phyloP scores from a whole-genome alignment of 352 stramenopile genomes.

The Pythium scleroteichum region DNA sequence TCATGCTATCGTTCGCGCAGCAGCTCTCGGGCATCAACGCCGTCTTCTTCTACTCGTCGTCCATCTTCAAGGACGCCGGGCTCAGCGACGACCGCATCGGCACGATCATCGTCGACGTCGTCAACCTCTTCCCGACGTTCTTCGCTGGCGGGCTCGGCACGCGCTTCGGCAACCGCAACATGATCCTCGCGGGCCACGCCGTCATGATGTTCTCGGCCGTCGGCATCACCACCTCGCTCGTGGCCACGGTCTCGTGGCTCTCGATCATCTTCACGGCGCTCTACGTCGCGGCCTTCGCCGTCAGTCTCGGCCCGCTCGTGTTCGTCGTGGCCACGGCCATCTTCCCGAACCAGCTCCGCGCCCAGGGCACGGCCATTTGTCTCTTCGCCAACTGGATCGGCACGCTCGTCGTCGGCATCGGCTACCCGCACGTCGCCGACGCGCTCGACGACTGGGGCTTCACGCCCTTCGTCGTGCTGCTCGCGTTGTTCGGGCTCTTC shows the following conservation, averaged over 20 bases:
- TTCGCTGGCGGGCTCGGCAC: slow-evolving; percentile 39
- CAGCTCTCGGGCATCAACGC: slow-evolving; percentile 71
- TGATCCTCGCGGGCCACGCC: slow-evolving; percentile 45
- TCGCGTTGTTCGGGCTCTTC: slow-evolving; percentile 18
- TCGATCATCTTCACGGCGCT: slow-evolving; percentile 52
- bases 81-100: slow-evolving; percentile 57
- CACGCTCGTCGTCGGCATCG: slow-evolving; percentile 57
- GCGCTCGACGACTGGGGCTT: slow-evolving; percentile 45
- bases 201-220: slow-evolving; percentile 37
- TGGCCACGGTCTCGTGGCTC: slow-evolving; percentile 38
- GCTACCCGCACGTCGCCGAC: slow-evolving; percentile 55
- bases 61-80: slow-evolving; percentile 57
- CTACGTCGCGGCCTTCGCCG: slow-evolving; percentile 46
- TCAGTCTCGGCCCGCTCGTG: slow-evolving; percentile 51
- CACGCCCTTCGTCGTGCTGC: slow-evolving; percentile 19
- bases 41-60: slow-evolving; percentile 72
- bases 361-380: slow-evolving; percentile 43
- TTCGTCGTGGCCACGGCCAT: slow-evolving; percentile 54
- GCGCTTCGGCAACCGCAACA: slow-evolving; percentile 48
- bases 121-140: slow-evolving; percentile 57
- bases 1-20: slow-evolving; percentile 41
- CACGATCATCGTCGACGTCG: slow-evolving; percentile 50
- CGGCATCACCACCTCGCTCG: slow-evolving; percentile 33
- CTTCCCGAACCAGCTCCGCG: slow-evolving; percentile 55
- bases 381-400: slow-evolving; percentile 55